Percentiles rank a stretch among this genome's conserved stretches.
Evolutionary conservation across 192 early-diverging fungal genomes (phyloP).

Genomic region (Gryganskiella cystojenkinii): DNA sequence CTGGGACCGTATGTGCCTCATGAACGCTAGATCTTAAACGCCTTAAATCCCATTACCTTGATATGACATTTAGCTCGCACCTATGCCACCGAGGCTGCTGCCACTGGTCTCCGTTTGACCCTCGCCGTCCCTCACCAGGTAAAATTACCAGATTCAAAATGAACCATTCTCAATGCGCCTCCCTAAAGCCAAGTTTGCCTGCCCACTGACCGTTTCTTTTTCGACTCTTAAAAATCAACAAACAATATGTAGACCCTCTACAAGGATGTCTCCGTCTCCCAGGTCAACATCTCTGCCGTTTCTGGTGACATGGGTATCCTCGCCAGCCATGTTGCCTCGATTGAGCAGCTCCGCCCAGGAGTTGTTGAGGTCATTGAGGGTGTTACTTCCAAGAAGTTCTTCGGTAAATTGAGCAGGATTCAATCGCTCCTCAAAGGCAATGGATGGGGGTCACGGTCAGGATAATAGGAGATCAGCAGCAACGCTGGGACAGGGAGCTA

Average conservation of each 20-base stretch:
- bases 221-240: too few species aligned
- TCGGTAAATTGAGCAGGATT: conserved; percentile 67
- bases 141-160: conserved; percentile 1
- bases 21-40: too few species aligned
- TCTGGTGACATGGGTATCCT: conserved; percentile 99
- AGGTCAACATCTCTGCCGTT: conserved; percentile 93
- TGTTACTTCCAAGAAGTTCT: conserved; percentile 86
- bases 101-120: conserved; percentile 78
- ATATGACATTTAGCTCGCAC: conserved; percentile 62
- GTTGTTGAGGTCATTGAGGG: conserved; percentile 85
- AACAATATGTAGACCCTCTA: conserved; percentile 69
- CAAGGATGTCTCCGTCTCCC: conserved; percentile 78
- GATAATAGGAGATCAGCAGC: too few species aligned
- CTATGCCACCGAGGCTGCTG: conserved; percentile 86
- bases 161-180: too few species aligned
- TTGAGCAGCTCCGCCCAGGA: conserved; percentile 95
- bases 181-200: too few species aligned
- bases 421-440: too few species aligned
- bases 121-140: conserved; percentile 94
- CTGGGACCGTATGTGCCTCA: too few species aligned
- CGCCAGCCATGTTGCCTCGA: conserved; percentile 96
- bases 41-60: too few species aligned
- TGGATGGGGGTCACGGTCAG: too few species aligned
- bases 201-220: too few species aligned
- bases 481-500: too few species aligned